A percentile compares a stretch with the other conserved stretches of the same genome.
phyloP scores from a whole-genome alignment of 768 basidiomycete genomes.

The Kwoniella heveanensis region DNA sequence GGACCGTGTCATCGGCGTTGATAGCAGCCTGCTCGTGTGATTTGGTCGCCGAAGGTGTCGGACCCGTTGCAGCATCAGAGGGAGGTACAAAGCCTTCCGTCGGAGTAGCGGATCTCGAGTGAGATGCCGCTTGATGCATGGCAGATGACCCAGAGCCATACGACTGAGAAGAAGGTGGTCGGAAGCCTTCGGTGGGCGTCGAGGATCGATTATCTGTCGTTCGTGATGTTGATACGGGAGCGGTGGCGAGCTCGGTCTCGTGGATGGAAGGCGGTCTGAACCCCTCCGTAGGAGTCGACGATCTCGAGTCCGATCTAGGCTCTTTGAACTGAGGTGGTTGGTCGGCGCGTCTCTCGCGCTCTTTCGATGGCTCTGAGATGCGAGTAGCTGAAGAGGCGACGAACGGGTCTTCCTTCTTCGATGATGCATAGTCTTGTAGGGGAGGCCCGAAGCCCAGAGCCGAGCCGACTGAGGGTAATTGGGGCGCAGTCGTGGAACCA shows the following conservation, averaged over 20 bases:
- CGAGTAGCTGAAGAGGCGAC: neutral
- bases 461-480: conserved; percentile 9
- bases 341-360: conserved; percentile 7
- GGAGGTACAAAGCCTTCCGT: conserved; percentile 9
- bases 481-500: neutral
- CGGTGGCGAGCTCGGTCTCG: too few relatives aligned
- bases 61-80: neutral
- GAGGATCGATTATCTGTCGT: conserved; percentile 1
- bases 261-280: conserved; percentile 5
- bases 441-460: conserved; percentile 9
- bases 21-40: conserved; percentile 4
- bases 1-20: conserved; percentile 20
- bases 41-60: conserved; percentile 2
- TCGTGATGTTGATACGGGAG: neutral
- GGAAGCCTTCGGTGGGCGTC: conserved; percentile 11
- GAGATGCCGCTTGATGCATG: neutral
- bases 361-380: neutral
- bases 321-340: conserved; percentile 18
- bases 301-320: conserved; percentile 11
- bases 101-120: conserved; percentile 12
- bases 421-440: neutral
- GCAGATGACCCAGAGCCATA: neutral
- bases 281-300: conserved; percentile 6
- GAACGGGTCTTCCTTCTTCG: neutral
- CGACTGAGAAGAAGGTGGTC: neutral